These are phyloP conservation scores for Cyclostephanos tholiformis DNA, from an alignment of 108 stramenopile species.

Conservation along the genomic window DNA sequence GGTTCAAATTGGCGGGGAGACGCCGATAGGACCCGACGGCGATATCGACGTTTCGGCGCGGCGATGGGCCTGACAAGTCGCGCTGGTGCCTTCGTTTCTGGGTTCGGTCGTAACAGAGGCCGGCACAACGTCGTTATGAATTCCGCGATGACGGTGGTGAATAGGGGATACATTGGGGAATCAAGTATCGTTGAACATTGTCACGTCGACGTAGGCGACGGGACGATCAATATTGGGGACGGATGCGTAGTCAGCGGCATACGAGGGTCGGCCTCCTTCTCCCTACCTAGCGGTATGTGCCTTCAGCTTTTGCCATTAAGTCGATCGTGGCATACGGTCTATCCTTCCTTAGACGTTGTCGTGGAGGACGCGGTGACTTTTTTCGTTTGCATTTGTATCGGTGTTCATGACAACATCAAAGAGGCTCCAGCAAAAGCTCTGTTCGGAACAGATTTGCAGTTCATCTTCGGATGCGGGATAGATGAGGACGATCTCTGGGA, in stretches of 20 bases:
- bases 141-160: slow-evolving; percentile 5
- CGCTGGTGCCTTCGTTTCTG: slow-evolving; percentile 16
- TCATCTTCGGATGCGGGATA: slow-evolving; percentile 50
- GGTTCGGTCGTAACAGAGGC: background rate
- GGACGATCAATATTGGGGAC: slow-evolving; percentile 39
- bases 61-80: slow-evolving; percentile 26
- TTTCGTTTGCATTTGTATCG: slow-evolving; percentile 64
- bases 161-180: slow-evolving; percentile 15
- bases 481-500: slow-evolving; percentile 56
- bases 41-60: slow-evolving; percentile 15
- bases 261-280: slow-evolving; percentile 21
- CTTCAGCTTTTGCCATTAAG: slow-evolving; percentile 61
- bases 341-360: background rate
- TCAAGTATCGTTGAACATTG: slow-evolving; percentile 44
- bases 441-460: slow-evolving; percentile 56
- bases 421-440: slow-evolving; percentile 26
- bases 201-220: slow-evolving; percentile 1
- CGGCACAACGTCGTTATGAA: slow-evolving; percentile 20
- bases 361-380: background rate
- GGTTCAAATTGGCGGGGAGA: background rate
- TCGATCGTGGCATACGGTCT: background rate
- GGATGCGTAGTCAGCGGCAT: slow-evolving; percentile 66
- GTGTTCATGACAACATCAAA: slow-evolving; percentile 71
- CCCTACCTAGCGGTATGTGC: slow-evolving; percentile 50
- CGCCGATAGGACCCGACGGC: background rate